Evolutionary conservation across 1,284 basidiomycete species (phyloP).

Genomic region (Tremellales sp.): DNA sequence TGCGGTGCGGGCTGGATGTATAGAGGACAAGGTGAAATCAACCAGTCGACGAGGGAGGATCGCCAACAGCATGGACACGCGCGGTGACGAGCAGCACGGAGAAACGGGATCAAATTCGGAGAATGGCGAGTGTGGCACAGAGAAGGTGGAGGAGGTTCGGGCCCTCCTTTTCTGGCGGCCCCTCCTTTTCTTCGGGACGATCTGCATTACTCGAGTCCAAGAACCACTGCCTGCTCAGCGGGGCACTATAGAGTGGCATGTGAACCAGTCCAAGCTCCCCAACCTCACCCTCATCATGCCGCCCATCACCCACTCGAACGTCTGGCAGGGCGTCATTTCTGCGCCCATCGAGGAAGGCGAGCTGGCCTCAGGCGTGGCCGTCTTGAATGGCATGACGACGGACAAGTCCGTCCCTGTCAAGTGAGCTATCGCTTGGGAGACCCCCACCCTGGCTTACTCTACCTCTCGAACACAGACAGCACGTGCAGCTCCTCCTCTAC

Average conservation of each 20-base stretch:
- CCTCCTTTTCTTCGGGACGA: too few species aligned
- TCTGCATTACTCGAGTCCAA: too few species aligned
- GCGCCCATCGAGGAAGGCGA: neutral
- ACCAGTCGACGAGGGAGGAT: neutral
- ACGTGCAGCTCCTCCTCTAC: slow-evolving; percentile 33
- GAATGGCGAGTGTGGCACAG: slow-evolving; percentile 7
- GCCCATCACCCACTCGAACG: neutral
- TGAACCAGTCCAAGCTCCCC: too few species aligned
- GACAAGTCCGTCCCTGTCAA: slow-evolving; percentile 6
- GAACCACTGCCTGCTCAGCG: too few species aligned
- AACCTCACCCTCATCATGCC: too few species aligned
- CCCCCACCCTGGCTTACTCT: slow-evolving; percentile 9
- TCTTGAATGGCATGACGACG: slow-evolving; percentile 1
- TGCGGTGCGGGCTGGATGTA: slow-evolving; percentile 2
- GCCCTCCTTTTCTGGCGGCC: too few species aligned
- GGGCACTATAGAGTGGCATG: too few species aligned
- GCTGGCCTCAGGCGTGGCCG: slow-evolving; percentile 1
- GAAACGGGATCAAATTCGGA: neutral
- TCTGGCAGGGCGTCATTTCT: slow-evolving; percentile 5
- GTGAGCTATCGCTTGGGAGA: slow-evolving; percentile 12
- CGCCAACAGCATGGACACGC: too few species aligned
- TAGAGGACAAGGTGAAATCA: slow-evolving; percentile 9
- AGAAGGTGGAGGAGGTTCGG: slow-evolving; percentile 11
- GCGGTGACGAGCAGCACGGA: neutral
- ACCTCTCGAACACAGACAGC: slow-evolving; percentile 18